phyloP scores from a whole-genome alignment of 192 early-diverging fungal species.

The Coemansia brasiliensis region DNA sequence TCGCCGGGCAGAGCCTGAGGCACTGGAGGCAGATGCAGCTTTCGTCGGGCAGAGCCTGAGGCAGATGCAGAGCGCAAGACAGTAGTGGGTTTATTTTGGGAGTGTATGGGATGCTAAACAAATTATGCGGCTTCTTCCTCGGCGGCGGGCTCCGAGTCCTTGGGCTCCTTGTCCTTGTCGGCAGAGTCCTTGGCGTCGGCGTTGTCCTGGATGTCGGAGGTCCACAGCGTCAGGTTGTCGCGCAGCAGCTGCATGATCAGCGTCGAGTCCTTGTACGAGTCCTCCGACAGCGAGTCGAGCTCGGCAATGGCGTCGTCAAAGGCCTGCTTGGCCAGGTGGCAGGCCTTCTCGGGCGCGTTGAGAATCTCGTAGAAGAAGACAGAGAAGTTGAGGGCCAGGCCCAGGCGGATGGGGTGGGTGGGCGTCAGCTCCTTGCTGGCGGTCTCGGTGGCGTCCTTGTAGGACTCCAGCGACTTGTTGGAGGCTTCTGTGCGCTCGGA shows the following conservation, averaged over 20 bases:
- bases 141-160: conserved; percentile 23
- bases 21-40: too few relatives aligned
- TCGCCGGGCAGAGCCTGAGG: too few relatives aligned
- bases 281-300: conserved; percentile 88
- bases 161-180: conserved; percentile 27
- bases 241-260: conserved; percentile 97
- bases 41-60: too few relatives aligned
- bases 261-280: conserved; percentile 97
- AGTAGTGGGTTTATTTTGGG: neutral
- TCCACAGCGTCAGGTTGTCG: conserved; percentile 98
- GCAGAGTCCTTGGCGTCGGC: conserved; percentile 22
- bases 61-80: neutral
- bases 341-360: conserved; percentile 91
- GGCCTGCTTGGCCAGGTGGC: conserved; percentile 88
- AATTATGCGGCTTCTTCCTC: conserved; percentile 25
- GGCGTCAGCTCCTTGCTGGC: conserved; percentile 77
- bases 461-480: conserved; percentile 86
- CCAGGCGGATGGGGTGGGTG: conserved; percentile 96
- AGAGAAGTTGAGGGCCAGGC: conserved; percentile 96
- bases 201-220: conserved; percentile 76
- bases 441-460: conserved; percentile 94
- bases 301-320: conserved; percentile 97
- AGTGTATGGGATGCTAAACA: conserved; percentile 8
- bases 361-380: conserved; percentile 99
- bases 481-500: conserved; percentile 87